A percentile compares a stretch with the other conserved stretches of the same genome.
These are phyloP conservation scores for Salix suchowensis DNA, from an alignment of 345 rosid genomes.

Conservation along the genomic window DNA sequence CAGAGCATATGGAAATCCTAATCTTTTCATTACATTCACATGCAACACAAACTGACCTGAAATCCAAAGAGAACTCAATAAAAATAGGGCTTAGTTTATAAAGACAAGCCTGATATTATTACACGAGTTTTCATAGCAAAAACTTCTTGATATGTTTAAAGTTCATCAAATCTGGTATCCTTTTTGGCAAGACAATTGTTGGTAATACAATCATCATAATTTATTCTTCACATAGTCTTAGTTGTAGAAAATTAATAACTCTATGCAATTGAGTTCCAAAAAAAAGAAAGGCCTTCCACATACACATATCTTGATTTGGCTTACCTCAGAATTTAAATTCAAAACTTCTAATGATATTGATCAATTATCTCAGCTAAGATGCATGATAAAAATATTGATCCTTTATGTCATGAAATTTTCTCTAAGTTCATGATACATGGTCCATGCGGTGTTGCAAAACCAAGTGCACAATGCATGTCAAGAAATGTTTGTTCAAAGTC, in stretches of 20 bases:
- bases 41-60: background rate
- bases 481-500: background rate
- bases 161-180: background rate
- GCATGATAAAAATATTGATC: background rate
- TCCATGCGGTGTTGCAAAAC: background rate
- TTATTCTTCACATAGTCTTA: no score
- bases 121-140: background rate
- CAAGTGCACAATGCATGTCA: background rate
- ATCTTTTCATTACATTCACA: background rate
- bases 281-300: background rate
- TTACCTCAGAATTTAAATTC: background rate
- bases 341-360: accelerated
- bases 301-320: background rate
- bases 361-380: background rate
- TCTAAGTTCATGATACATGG: background rate
- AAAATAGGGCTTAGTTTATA: background rate
- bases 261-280: background rate
- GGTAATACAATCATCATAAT: no score
- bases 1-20: background rate
- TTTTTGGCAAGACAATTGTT: background rate
- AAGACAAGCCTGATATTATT: background rate
- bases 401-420: background rate
- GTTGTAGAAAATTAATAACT: no score
- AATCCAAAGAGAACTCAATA: background rate
- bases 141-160: background rate